Evolutionary conservation across 306 rosid genomes (phyloP), one percentile per base, ranked within the genome.

Genomic region (Gillenia trifoliata): DNA sequence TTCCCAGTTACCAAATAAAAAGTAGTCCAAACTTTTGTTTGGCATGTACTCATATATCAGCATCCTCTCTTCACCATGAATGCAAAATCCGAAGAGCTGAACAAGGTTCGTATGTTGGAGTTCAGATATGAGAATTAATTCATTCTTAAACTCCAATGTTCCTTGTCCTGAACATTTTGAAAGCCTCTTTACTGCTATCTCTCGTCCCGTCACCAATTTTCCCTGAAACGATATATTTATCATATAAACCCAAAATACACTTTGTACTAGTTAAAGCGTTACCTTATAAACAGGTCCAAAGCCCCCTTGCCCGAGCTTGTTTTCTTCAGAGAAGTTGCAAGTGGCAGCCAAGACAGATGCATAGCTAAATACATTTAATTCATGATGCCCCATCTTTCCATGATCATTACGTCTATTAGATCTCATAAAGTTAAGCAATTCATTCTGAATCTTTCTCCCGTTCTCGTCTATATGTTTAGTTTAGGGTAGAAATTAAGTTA

Each of bases 121-220:
- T 55, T 34, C 75, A 33, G n/a, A 23, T 33, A 71, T 55, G 11
- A 71, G 52, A 7, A 55, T 55, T 20, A 55, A 55, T 1, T 34
- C 65, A 55, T 34, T 71, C 11, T 34, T 71, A 8, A 71, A 71
- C 52, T 54, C 64, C 11, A 8, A 2, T 0, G 29, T 55, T 33
- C 75, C 75, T 31, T 70, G 74, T 2, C 15, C 63, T 30, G 74
- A 70, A 30, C 30, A 15, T 7, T 22, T 75, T 60, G 82, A 79
- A 26, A 85, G 88, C 40, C 63, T 70, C 56, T 85, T 85, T 5
- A 85, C 70, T 1, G 82, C 88, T 3, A 79, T 16, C 64, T 82
- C 75, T 69, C 33, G 41, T 1, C 66, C 72, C 4, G 60, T 29
- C 22, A 31, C n/a, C 10, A 82, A 59, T 45, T 28, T 54, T 10